Evolutionary conservation across 1,284 basidiomycete genomes (phyloP), one percentile per base, ranked within the genome.

Genomic region (Heterobasidion parviporum): DNA sequence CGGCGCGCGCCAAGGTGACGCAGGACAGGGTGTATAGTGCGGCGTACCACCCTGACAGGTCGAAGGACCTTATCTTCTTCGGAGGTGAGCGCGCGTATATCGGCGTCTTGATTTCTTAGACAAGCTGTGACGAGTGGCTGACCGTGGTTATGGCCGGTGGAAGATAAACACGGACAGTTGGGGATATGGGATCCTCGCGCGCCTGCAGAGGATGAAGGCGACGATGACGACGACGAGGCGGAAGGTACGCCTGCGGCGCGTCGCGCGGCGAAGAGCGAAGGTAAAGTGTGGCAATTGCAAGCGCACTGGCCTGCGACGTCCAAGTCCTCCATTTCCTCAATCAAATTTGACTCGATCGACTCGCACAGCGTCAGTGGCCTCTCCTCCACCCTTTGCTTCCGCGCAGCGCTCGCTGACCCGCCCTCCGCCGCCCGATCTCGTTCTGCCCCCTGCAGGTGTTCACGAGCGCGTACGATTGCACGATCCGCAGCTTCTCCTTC

Each of bases 131-230:
- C 26, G 26, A 26, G 26, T 56, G 41, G 0, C 32, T 44, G 8
- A 53, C 8, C 3, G 20, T 8, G 46, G 16, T 54, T 8, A 41
- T 55, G n/a, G 59, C 32, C 5, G 1, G 12, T 16, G 53, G 20
- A 53, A 89, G 89, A 91, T 64, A 92, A 91, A 63, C 81, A 88
- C 60, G 89, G 89, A 0, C 78, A 83, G 61, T 71, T 91, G 34
- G 89, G 88, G 6, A 85, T 92, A 48, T 92, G 89, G 89, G 88
- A 92, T 68, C 83, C 89, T 15, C 78, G 79, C 55, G 87, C 89
- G 2, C 71, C 80, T 3, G 59, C 69, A 18, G 85, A 87, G 46
- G 87, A 87, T 60, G 72, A 74, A 2, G 70, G 69, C 2, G 85
- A 85, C 50, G 84, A 88, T 56, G 84, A 71, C 0, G 84, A 88